Percentiles rank a stretch among this genome's conserved stretches.
Evolutionary conservation across 2,329 filamentous ascomycete species (phyloP).

Genomic region (Drechslerella coelobrocha): DNA sequence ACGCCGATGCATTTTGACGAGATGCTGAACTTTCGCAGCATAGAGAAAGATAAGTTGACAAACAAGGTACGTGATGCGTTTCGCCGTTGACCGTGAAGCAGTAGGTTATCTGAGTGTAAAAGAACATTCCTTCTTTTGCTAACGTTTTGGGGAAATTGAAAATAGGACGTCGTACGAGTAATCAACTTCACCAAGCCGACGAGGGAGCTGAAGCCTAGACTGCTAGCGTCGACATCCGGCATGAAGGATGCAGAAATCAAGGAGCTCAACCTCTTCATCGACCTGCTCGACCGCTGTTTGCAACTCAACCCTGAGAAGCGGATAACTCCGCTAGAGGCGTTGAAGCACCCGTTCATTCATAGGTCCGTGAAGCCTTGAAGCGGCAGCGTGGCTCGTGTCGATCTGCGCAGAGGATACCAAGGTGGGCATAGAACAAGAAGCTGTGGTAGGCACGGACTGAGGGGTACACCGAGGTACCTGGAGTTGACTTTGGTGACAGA

Average conservation of each 20-base stretch:
- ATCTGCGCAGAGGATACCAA: not conserved
- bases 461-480: slow-evolving; percentile 20
- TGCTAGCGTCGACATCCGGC: slow-evolving; percentile 75
- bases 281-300: slow-evolving; percentile 86
- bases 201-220: slow-evolving; percentile 79
- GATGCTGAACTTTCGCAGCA: slow-evolving; percentile 79
- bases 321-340: slow-evolving; percentile 81
- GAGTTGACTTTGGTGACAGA: not conserved
- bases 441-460: not conserved
- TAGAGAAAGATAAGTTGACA: slow-evolving; percentile 85
- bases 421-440: not conserved
- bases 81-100: slow-evolving; percentile 23
- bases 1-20: slow-evolving; percentile 83
- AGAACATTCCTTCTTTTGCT: no score
- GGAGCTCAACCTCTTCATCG: slow-evolving; percentile 82
- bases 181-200: slow-evolving; percentile 76
- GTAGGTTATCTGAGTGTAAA: slow-evolving; percentile 12
- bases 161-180: slow-evolving; percentile 70
- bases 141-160: slow-evolving; percentile 11
- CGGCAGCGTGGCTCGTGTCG: not conserved
- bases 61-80: slow-evolving; percentile 69
- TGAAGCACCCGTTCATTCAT: slow-evolving; percentile 84
- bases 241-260: slow-evolving; percentile 76
- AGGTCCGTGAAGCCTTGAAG: slow-evolving; percentile 31
- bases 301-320: slow-evolving; percentile 91